Evolutionary conservation across 306 rosid species (phyloP).

Genomic region (Comarum palustre): DNA sequence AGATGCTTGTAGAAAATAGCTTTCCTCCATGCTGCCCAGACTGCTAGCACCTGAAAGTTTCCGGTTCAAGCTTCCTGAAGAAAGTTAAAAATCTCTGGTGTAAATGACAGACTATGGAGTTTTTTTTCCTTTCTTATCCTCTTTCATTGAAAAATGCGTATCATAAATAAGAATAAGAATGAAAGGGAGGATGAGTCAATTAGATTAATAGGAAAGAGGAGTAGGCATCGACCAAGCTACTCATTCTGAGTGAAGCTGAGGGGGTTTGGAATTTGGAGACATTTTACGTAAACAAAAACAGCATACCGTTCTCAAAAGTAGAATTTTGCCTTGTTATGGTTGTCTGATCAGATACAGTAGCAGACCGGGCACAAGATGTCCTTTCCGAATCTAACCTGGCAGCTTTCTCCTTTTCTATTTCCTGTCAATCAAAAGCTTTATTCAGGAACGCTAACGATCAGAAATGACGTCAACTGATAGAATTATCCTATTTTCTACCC

Average conservation of each 20-base stretch:
- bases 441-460: slow-evolving; percentile 24
- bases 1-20: slow-evolving; percentile 94
- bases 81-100: slow-evolving; percentile 17
- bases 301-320: slow-evolving; percentile 76
- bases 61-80: slow-evolving; percentile 70
- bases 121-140: not conserved
- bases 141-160: too few relatives aligned
- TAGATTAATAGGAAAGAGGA: too few relatives aligned
- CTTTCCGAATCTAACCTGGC: slow-evolving; percentile 88
- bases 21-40: slow-evolving; percentile 92
- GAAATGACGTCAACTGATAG: not conserved
- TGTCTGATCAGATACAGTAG: slow-evolving; percentile 55
- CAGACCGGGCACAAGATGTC: slow-evolving; percentile 47
- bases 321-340: slow-evolving; percentile 49
- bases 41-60: slow-evolving; percentile 85
- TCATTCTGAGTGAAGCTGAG: too few relatives aligned
- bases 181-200: too few relatives aligned
- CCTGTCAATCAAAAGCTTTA: slow-evolving; percentile 49
- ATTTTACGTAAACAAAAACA: slow-evolving; percentile 25
- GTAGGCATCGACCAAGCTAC: too few relatives aligned
- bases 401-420: slow-evolving; percentile 88
- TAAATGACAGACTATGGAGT: slow-evolving; percentile 16
- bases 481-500: not conserved
- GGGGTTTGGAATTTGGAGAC: not conserved
- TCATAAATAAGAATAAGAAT: too few relatives aligned